Percentiles rank a stretch among this genome's conserved stretches.
Conservation (phyloP, 306 rosid genomes). For the Morella rubra region DNA sequence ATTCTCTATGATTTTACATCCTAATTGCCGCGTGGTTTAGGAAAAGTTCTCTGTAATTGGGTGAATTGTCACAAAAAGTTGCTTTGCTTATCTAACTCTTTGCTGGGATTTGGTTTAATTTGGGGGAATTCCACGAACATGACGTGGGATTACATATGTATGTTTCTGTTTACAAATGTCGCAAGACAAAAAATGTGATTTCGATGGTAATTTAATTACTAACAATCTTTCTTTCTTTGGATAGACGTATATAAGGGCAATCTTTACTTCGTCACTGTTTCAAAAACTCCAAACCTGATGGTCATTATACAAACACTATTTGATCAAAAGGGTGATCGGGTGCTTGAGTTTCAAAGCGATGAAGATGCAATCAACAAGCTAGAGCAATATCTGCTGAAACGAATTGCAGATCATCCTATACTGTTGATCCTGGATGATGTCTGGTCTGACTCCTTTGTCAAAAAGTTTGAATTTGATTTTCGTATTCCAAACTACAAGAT, state of each 20-base stretch:
- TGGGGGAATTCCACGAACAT: neutral
- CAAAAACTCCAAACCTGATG: conserved; percentile 38
- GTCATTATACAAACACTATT: conserved; percentile 39
- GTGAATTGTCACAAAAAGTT: neutral
- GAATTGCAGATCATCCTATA: conserved; percentile 26
- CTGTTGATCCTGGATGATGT: conserved; percentile 65
- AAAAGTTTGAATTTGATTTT: conserved; percentile 34
- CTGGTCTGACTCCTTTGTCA: conserved; percentile 44
- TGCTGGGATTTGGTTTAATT: neutral
- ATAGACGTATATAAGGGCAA: conserved; percentile 48
- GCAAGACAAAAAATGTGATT: neutral
- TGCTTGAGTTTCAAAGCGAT: conserved; percentile 34
- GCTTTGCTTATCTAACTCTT: neutral
- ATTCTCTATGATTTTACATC: no score
- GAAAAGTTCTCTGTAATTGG: neutral
- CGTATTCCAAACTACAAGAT: no score
- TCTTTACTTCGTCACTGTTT: conserved; percentile 45
- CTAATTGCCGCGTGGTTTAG: no score
- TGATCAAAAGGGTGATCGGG: conserved; percentile 25
- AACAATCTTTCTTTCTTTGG: conserved; percentile 17
- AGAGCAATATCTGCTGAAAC: conserved; percentile 33
- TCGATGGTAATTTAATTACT: conserved; percentile 14
- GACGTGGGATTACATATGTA: no score
- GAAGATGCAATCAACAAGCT: conserved; percentile 31
- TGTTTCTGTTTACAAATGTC: neutral